Evolutionary conservation across 2,329 filamentous ascomycete species (phyloP).

Genomic region (Cladorrhinum sp.): DNA sequence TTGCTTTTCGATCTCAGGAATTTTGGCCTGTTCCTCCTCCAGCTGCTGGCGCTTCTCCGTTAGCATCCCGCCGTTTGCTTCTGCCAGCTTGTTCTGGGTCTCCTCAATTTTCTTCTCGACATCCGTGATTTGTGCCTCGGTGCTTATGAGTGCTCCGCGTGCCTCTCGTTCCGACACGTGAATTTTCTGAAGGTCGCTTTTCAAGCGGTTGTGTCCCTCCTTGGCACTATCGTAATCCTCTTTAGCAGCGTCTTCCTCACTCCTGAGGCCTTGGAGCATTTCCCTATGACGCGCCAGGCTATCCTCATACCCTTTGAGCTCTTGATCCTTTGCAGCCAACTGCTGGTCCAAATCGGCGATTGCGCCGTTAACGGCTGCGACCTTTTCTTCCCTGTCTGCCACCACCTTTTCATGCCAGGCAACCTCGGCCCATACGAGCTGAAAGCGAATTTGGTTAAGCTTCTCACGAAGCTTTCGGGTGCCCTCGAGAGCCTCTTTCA

Average conservation of each 20-base stretch:
- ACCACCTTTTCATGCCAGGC: slow-evolving; percentile 65
- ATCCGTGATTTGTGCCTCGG: slow-evolving; percentile 45
- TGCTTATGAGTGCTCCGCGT: slow-evolving; percentile 52
- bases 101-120: slow-evolving; percentile 48
- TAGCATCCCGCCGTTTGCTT: slow-evolving; percentile 67
- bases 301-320: slow-evolving; percentile 46
- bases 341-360: slow-evolving; percentile 42
- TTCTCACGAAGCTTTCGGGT: slow-evolving; percentile 63
- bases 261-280: slow-evolving; percentile 33
- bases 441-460: slow-evolving; percentile 56
- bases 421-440: slow-evolving; percentile 87
- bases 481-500: slow-evolving; percentile 63
- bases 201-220: slow-evolving; percentile 44
- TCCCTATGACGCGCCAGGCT: slow-evolving; percentile 40
- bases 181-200: slow-evolving; percentile 52
- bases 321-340: slow-evolving; percentile 46
- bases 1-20: slow-evolving; percentile 41
- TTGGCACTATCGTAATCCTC: too few relatives aligned
- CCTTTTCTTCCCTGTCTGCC: slow-evolving; percentile 33
- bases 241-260: slow-evolving; percentile 30
- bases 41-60: slow-evolving; percentile 58
- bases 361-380: slow-evolving; percentile 38
- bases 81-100: slow-evolving; percentile 61
- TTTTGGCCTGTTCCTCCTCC: slow-evolving; percentile 52
- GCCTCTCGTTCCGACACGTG: slow-evolving; percentile 66